Evolutionary conservation across 169 alveolate species (phyloP).

Genomic region (Cryptosporidium meleagridis): DNA sequence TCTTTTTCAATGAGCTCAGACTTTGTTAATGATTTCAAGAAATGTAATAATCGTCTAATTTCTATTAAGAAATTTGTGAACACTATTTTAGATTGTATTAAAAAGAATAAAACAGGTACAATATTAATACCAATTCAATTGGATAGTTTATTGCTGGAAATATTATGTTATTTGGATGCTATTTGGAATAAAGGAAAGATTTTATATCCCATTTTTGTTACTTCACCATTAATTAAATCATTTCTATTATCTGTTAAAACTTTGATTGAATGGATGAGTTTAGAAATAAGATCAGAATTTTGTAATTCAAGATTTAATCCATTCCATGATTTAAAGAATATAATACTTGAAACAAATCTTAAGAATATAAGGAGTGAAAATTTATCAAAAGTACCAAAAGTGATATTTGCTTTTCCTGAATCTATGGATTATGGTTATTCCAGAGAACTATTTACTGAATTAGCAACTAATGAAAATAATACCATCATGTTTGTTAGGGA

Average conservation of each 20-base stretch:
- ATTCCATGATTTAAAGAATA: constrained; percentile 57
- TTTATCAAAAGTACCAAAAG: constrained; percentile 39
- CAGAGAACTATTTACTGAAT: constrained; percentile 63
- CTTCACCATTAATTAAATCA: constrained; percentile 59
- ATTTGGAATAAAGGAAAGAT: constrained; percentile 52
- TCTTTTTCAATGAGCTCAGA: constrained; percentile 15
- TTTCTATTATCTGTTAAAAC: constrained; percentile 65
- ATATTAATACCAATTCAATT: constrained; percentile 55
- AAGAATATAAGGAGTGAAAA: constrained; percentile 30
- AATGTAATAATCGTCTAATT: constrained; percentile 4
- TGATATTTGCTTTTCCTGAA: constrained; percentile 62
- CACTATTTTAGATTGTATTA: constrained; percentile 33
- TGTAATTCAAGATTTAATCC: constrained; percentile 70
- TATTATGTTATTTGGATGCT: constrained; percentile 68
- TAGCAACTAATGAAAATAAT: constrained; percentile 51
- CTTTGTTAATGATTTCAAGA: neutral
- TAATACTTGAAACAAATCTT: constrained; percentile 36
- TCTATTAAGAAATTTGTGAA: constrained; percentile 37
- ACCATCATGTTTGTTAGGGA: constrained; percentile 45
- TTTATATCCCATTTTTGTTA: constrained; percentile 60
- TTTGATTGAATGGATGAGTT: constrained; percentile 71
- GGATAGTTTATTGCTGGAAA: constrained; percentile 46
- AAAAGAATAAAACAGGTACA: constrained; percentile 64
- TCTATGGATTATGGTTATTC: constrained; percentile 73
- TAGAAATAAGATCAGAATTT: constrained; percentile 65